Evolutionary conservation across 768 basidiomycete genomes (phyloP).

Genomic region (Xerocomellus chrysenteron): DNA sequence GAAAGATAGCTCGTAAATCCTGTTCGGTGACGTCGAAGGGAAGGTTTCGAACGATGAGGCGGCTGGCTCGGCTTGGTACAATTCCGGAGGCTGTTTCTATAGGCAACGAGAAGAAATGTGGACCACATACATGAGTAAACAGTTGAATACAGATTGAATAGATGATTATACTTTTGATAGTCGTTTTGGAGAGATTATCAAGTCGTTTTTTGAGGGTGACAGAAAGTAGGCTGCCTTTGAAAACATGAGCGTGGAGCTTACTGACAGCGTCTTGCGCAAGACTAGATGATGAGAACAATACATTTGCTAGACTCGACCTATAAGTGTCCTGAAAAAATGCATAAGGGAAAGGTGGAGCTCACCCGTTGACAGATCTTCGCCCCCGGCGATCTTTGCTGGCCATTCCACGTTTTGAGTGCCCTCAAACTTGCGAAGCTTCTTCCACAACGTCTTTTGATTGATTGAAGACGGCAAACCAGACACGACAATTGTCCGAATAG

Average conservation of each 20-base stretch:
- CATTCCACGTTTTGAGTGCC: conserved; percentile 78
- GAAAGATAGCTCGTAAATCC: conserved; percentile 82
- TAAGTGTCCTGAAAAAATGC: background rate
- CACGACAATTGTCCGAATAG: conserved; percentile 77
- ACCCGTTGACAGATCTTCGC: conserved; percentile 57
- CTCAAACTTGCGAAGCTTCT: conserved; percentile 77
- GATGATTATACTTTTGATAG: conserved; percentile 25
- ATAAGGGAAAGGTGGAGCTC: background rate
- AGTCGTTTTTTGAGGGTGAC: conserved; percentile 85
- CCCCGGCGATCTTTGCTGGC: conserved; percentile 48
- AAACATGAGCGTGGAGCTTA: conserved; percentile 90
- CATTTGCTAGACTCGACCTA: conserved; percentile 51
- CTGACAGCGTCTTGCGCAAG: conserved; percentile 68
- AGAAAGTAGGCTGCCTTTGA: conserved; percentile 85
- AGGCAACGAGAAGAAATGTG: background rate
- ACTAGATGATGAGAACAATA: conserved; percentile 67
- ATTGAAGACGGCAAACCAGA: conserved; percentile 67
- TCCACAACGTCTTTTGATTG: conserved; percentile 73
- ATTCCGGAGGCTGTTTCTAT: conserved; percentile 35
- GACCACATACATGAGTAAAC: background rate
- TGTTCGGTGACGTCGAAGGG: conserved; percentile 81
- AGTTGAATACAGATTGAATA: background rate
- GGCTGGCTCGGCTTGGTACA: conserved; percentile 67
- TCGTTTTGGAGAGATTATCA: conserved; percentile 59
- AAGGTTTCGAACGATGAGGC: conserved; percentile 90